Evolutionary conservation across 148 eudicot species (phyloP), one percentile per base, ranked within the genome.

Genomic region (Silene conica): DNA sequence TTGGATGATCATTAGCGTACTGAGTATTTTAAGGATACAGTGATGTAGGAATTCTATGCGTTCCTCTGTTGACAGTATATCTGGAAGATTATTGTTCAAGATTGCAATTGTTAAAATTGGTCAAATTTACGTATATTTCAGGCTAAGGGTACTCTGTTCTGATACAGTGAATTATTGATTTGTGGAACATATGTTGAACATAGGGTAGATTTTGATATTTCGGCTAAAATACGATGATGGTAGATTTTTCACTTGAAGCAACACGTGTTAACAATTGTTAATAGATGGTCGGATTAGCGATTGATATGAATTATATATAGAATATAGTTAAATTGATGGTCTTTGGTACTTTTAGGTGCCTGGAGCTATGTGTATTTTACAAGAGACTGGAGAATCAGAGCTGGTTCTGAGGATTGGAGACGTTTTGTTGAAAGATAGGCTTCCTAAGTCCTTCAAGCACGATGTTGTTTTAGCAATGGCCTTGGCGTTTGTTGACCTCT

Each of bases 401-500:
- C 60, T 92, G 76, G 99, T 96, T 78, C 90, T 92, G 78, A 86
- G 87, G 76, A 86, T 92, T 73, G 99, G 96, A 16, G 96, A 87
- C 75, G 83, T 83, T 63, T 85, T 96, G 87, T 79, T 96, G 80
- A 89, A 81, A 78, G 97, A 96, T 85, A 86, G 91, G 76, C 82
- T 92, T 74, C 87, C 96, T 56, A 96, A 96, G 85, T 84, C 99
- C 60, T 88, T 90, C 74, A 96, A 96, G 90, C 99, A 96, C 80
- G 97, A 92, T 74, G 71, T 92, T 65, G 90, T 92, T 66, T 80
- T 96, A 82, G 84, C 99, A 5, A 87, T 92, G 89, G 92, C 96
- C 20, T 92, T 96, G 41, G 92, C 96, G 45, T 96, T 92, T 83
- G 92, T 96, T 76, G 99, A 96, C 67, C 70, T 87, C 48, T 92